These are phyloP conservation scores for Allomyces arbusculus DNA, from an alignment of 192 early-diverging fungal genomes.

Conservation along the genomic window DNA sequence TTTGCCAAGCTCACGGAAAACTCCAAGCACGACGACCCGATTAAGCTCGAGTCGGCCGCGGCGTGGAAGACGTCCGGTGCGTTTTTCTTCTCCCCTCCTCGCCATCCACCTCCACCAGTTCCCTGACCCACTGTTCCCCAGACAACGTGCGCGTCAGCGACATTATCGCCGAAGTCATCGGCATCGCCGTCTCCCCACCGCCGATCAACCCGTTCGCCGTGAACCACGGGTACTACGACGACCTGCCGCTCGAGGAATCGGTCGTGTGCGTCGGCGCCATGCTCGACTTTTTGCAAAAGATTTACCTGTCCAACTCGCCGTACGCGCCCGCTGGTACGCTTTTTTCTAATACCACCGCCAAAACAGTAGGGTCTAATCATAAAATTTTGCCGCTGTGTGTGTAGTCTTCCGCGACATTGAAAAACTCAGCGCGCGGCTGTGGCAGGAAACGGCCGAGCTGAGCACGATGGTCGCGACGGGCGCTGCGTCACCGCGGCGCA, in stretches of 20 bases:
- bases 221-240: slow-evolving; percentile 35
- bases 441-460: background rate
- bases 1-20: slow-evolving; percentile 23
- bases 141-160: slow-evolving; percentile 15
- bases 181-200: slow-evolving; percentile 25
- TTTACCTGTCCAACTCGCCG: slow-evolving; percentile 24
- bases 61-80: slow-evolving; percentile 34
- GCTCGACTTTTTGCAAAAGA: slow-evolving; percentile 38
- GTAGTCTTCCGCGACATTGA: background rate
- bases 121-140: slow-evolving; percentile 13
- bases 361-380: no score
- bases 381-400: no score
- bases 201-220: slow-evolving; percentile 47
- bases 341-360: no score
- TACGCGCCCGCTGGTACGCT: slow-evolving; percentile 19
- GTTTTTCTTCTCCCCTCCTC: background rate
- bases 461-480: background rate
- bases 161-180: slow-evolving; percentile 45
- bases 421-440: background rate
- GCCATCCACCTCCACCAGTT: background rate
- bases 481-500: background rate
- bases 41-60: slow-evolving; percentile 40
- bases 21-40: slow-evolving; percentile 31
- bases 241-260: slow-evolving; percentile 36
- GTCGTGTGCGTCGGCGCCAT: slow-evolving; percentile 45